phyloP scores from a whole-genome alignment of 192 early-diverging fungal genomes.

The Coemansia sp. region DNA sequence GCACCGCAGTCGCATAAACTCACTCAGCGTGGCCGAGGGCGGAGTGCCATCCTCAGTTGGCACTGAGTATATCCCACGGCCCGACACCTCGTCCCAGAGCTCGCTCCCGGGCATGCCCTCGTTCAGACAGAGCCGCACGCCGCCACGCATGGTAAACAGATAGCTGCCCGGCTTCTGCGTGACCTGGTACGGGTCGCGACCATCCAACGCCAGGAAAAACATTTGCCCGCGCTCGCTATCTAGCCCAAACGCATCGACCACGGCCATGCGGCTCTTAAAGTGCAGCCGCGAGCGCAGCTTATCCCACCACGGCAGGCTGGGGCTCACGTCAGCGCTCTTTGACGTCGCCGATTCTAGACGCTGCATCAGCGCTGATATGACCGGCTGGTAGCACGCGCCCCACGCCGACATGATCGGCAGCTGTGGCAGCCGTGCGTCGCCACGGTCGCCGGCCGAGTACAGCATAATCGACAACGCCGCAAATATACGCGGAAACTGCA shows the following conservation, averaged over 20 bases:
- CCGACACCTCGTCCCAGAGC: slow-evolving; percentile 42
- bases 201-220: slow-evolving; percentile 49
- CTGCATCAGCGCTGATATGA: slow-evolving; percentile 52
- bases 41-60: slow-evolving; percentile 32
- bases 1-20: slow-evolving; percentile 46
- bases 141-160: slow-evolving; percentile 51
- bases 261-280: slow-evolving; percentile 40
- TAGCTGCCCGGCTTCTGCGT: slow-evolving; percentile 45
- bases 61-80: slow-evolving; percentile 41
- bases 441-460: slow-evolving; percentile 16
- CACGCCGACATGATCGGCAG: slow-evolving; percentile 50
- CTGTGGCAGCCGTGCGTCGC: slow-evolving; percentile 16
- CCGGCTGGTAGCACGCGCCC: slow-evolving; percentile 51
- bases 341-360: slow-evolving; percentile 46
- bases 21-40: slow-evolving; percentile 30
- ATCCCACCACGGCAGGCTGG: slow-evolving; percentile 54
- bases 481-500: slow-evolving; percentile 51
- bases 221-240: slow-evolving; percentile 35
- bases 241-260: slow-evolving; percentile 20
- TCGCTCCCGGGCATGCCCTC: slow-evolving; percentile 44
- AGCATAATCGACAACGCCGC: slow-evolving; percentile 38
- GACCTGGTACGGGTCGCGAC: slow-evolving; percentile 48
- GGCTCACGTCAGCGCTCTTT: slow-evolving; percentile 50
- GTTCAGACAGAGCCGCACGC: slow-evolving; percentile 46
- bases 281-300: slow-evolving; percentile 50